Base-by-base conservation (phyloP, 1,284 basidiomycete species). In the Ceratobasidium sp. region DNA sequence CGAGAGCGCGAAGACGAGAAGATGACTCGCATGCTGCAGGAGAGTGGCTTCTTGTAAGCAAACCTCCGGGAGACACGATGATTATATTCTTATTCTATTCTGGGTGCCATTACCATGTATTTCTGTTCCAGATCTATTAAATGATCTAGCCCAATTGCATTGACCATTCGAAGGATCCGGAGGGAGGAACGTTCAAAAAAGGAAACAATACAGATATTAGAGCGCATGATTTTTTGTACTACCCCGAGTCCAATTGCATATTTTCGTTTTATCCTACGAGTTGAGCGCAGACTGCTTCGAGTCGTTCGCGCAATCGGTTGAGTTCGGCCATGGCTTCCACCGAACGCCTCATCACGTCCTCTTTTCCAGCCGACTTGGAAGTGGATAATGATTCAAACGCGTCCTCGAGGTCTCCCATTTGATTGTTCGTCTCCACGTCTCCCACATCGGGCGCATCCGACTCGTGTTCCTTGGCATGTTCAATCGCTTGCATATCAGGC, bases 1-100 rank as follows among this genome's bases (percentile, higher is more conserved):
- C 84, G 94, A 70, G 95, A 98, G 78, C 83, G 93, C 62, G 94
- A 97, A 74, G 93, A 94, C 73, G 91, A 94, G 79, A 93, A 92
- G 82, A 94, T 96, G 86, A 91, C 92, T 16, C 81, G 92, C 59
- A 79, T 94, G 72, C 79, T 95, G 60, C 91, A 93, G 77, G 93
- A 95, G 78, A 92, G 89, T 73, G 93, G 92, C 52, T 95, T 95
- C 81, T 80, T 94, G 74, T 88, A 80, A 53, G 49, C 44, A n/a
- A 29, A 36, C 36, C 44, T 46, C 29, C 5, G 42, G 42, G 11
- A 21, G 7, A 11, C 6, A 25, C 23, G 47, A 42, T 41, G 59
- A 27, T n/a, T 60, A 44, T 64, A 64, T 64, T 64, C 49, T 64
- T 64, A 64, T 64, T 50, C 23, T 64, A 42, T 53, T n/a, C 39